Conservation (phyloP, 2,329 filamentous ascomycete genomes). For the Lachnellula occidentalis region DNA sequence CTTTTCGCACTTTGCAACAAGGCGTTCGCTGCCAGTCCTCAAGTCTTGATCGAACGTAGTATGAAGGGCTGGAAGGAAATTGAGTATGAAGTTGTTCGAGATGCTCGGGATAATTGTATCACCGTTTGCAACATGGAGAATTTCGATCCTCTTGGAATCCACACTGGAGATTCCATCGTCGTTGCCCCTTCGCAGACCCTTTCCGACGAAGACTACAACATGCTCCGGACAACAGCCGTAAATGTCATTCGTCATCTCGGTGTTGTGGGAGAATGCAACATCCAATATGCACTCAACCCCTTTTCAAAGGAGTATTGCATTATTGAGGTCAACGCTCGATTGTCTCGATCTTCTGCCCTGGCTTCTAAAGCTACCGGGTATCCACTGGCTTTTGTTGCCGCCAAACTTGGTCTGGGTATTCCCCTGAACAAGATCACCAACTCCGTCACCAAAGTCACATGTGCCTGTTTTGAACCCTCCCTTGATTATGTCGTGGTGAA, state of each 20-base stretch:
- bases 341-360: slow-evolving; percentile 90
- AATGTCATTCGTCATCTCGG: slow-evolving; percentile 96
- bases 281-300: slow-evolving; percentile 95
- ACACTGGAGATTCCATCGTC: slow-evolving; percentile 97
- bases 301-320: slow-evolving; percentile 97
- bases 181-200: slow-evolving; percentile 95
- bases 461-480: slow-evolving; percentile 96
- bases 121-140: slow-evolving; percentile 99
- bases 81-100: slow-evolving; percentile 96
- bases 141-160: slow-evolving; percentile 95
- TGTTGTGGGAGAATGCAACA: slow-evolving; percentile 98
- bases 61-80: slow-evolving; percentile 99
- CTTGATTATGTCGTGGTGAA: slow-evolving; percentile 98
- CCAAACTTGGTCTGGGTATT: slow-evolving; percentile 91
- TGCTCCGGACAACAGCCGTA: slow-evolving; percentile 93
- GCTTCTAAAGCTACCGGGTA: slow-evolving; percentile 98
- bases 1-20: slow-evolving; percentile 86
- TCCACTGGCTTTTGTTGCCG: slow-evolving; percentile 90
- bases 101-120: slow-evolving; percentile 95
- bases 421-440: slow-evolving; percentile 96
- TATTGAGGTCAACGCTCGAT: slow-evolving; percentile 95
- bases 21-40: slow-evolving; percentile 89
- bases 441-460: slow-evolving; percentile 90
- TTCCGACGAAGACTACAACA: slow-evolving; percentile 97
- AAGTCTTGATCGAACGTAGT: slow-evolving; percentile 92